Conservation (phyloP, 2,329 filamentous ascomycete genomes). For the Neofusicoccum ribis region DNA sequence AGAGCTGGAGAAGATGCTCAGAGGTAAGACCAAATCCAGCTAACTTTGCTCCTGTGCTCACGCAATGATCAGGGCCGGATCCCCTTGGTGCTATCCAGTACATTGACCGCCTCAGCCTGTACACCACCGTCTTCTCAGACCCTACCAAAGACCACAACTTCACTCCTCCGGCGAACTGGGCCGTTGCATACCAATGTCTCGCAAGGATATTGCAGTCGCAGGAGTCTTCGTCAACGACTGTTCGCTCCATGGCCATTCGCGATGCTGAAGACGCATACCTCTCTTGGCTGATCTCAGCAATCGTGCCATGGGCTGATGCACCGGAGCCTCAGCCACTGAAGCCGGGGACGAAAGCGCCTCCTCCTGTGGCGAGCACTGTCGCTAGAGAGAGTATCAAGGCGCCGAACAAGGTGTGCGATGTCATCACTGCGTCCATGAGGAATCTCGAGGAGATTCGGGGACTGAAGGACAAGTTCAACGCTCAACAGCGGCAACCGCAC, state of each 20-base stretch:
- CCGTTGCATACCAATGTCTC: conserved; percentile 67
- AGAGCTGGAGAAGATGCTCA: conserved; percentile 90
- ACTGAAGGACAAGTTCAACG: conserved; percentile 56
- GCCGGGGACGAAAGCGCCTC: conserved; percentile 52
- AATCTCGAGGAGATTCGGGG: conserved; percentile 64
- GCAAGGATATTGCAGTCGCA: conserved; percentile 5
- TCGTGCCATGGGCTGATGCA: conserved; percentile 70
- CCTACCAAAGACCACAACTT: conserved; percentile 57
- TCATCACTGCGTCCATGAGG: conserved; percentile 65
- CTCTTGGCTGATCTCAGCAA: conserved; percentile 73
- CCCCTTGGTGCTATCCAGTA: conserved; percentile 63
- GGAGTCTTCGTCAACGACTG: neutral
- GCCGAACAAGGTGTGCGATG: conserved; percentile 71
- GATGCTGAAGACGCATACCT: conserved; percentile 67
- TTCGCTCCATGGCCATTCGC: conserved; percentile 53
- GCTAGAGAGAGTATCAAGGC: conserved; percentile 77
- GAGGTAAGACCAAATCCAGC: conserved; percentile 44
- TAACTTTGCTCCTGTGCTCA: conserved; percentile 12
- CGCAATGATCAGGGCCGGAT: conserved; percentile 50
- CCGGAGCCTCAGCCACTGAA: conserved; percentile 37
- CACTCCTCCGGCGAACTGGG: conserved; percentile 60
- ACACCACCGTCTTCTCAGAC: conserved; percentile 72
- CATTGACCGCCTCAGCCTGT: conserved; percentile 67
- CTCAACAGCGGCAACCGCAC: conserved; percentile 48
- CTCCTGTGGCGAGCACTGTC: conserved; percentile 63